Conservation (phyloP, 2,329 filamentous ascomycete genomes). For the Penicillium sp. region DNA sequence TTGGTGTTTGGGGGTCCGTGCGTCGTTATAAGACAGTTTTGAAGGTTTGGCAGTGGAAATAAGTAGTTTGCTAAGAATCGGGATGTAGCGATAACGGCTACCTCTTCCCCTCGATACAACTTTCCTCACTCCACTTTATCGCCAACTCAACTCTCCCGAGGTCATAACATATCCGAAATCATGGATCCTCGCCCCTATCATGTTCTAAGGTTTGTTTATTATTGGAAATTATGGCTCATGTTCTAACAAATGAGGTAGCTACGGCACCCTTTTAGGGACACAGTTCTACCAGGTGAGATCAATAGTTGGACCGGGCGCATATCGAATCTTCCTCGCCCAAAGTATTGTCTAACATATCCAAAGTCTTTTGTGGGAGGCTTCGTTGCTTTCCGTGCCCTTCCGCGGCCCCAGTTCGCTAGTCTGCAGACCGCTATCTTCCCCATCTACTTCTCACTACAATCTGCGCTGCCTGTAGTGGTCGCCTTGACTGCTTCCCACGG, state of each 20-base stretch:
- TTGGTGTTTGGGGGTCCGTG: slow-evolving; percentile 9
- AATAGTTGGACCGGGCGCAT: not conserved
- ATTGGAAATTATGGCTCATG: not conserved
- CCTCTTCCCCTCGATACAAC: slow-evolving; percentile 3
- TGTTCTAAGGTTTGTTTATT: slow-evolving; percentile 28
- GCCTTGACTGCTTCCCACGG: slow-evolving; percentile 76
- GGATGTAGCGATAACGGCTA: slow-evolving; percentile 1
- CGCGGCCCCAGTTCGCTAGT: slow-evolving; percentile 74
- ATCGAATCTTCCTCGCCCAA: not conserved
- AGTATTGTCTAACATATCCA: slow-evolving; percentile 1
- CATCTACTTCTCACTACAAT: slow-evolving; percentile 83
- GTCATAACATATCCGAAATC: slow-evolving; percentile 24
- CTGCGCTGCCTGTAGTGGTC: slow-evolving; percentile 67
- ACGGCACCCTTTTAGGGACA: slow-evolving; percentile 81
- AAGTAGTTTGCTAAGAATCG: not conserved
- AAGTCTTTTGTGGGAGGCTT: slow-evolving; percentile 73
- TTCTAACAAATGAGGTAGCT: slow-evolving; percentile 51
- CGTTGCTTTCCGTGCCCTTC: slow-evolving; percentile 71
- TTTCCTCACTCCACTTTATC: not conserved
- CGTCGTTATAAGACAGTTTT: not conserved
- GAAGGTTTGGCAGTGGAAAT: slow-evolving; percentile 8
- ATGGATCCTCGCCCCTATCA: slow-evolving; percentile 37
- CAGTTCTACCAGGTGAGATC: slow-evolving; percentile 74
- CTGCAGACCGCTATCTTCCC: slow-evolving; percentile 76
- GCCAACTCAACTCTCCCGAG: not conserved